Conservation (phyloP, 306 rosid genomes). For the Pyrus betulifolia region DNA sequence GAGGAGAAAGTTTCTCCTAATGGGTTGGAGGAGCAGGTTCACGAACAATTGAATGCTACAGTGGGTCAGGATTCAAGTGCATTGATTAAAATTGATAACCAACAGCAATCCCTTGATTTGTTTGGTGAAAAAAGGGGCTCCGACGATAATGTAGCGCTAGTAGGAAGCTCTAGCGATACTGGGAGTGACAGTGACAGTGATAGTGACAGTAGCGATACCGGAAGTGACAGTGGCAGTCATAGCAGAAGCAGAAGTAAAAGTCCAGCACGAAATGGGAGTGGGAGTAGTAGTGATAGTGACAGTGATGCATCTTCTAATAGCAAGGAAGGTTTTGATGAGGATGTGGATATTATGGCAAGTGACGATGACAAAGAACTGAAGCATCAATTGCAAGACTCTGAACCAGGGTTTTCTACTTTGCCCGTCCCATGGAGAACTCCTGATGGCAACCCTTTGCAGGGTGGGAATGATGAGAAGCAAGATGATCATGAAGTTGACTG, state of each 20-base stretch:
- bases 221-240: slow-evolving; percentile 81
- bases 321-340: slow-evolving; percentile 89
- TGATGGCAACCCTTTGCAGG: slow-evolving; percentile 41
- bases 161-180: slow-evolving; percentile 73
- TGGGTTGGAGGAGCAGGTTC: slow-evolving; percentile 40
- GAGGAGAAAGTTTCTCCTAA: slow-evolving; percentile 45
- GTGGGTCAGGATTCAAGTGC: slow-evolving; percentile 46
- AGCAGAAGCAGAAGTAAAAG: slow-evolving; percentile 79
- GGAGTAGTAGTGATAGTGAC: slow-evolving; percentile 90
- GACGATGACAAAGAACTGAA: slow-evolving; percentile 88
- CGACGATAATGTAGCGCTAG: slow-evolving; percentile 59
- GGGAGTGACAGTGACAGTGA: slow-evolving; percentile 87
- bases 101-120: slow-evolving; percentile 53
- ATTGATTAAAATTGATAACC: slow-evolving; percentile 38
- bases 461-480: slow-evolving; percentile 53
- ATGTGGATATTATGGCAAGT: slow-evolving; percentile 93
- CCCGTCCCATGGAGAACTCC: slow-evolving; percentile 45
- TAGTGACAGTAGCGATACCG: slow-evolving; percentile 85
- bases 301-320: slow-evolving; percentile 87
- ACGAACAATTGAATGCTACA: slow-evolving; percentile 30
- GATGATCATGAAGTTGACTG: slow-evolving; percentile 57
- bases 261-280: slow-evolving; percentile 66
- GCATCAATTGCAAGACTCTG: slow-evolving; percentile 42
- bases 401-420: slow-evolving; percentile 35
- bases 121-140: slow-evolving; percentile 57